A percentile compares a stretch with the other conserved stretches of the same genome.
These are phyloP conservation scores for Chrysosporium keratinophilum DNA, from an alignment of 2,329 filamentous ascomycete species.

Conservation along the genomic window DNA sequence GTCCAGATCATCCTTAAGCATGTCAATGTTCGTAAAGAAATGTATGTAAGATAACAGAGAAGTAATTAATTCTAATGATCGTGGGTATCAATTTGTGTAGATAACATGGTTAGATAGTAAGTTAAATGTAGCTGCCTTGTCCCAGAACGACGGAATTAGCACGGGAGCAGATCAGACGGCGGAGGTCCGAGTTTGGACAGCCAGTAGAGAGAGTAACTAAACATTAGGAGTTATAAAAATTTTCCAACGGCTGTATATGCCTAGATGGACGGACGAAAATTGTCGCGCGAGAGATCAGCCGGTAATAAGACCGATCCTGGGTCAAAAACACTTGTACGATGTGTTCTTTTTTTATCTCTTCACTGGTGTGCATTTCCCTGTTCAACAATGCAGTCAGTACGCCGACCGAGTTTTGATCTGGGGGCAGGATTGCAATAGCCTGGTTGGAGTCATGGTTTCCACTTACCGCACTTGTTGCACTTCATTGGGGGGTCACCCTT, in stretches of 20 bases:
- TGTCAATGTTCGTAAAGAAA: not conserved
- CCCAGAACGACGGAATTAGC: no score
- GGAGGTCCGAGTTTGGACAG: not conserved
- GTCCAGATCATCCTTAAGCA: not conserved
- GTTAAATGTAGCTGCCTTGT: not conserved
- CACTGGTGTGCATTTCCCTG: conserved; percentile 2
- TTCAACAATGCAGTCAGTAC: not conserved
- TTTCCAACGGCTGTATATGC: no score
- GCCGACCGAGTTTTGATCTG: not conserved
- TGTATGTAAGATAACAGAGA: not conserved
- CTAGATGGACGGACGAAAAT: not conserved
- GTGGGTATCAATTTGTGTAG: not conserved
- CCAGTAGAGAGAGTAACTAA: not conserved
- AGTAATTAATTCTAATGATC: not conserved
- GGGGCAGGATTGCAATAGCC: no score
- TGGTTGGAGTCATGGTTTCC: not conserved
- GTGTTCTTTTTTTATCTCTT: not conserved
- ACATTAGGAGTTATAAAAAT: conserved; percentile 2
- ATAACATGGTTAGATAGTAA: not conserved
- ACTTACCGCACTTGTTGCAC: conserved; percentile 6
- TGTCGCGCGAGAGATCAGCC: not conserved
- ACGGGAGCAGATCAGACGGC: not conserved
- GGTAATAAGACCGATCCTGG: no score
- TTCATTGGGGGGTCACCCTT: not conserved
- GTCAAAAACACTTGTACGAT: not conserved